phyloP scores from a whole-genome alignment of 2,329 filamentous ascomycete species.

The Dactylella cylindrospora region DNA sequence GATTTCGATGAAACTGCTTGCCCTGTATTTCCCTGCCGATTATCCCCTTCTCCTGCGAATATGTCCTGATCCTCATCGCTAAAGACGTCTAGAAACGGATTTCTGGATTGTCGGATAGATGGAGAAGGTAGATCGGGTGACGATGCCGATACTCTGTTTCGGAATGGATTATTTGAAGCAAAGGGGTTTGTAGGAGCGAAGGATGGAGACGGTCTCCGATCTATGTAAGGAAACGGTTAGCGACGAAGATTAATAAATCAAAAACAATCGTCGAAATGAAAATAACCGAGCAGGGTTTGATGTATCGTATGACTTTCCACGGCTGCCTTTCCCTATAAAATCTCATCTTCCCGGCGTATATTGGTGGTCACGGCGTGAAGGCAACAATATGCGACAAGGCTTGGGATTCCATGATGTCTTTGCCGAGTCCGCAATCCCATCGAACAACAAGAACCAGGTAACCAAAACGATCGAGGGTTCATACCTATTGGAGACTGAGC shows the following conservation, averaged over 20 bases:
- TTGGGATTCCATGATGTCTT: too few species aligned
- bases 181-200: conserved; percentile 47
- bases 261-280: too few species aligned
- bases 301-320: too few species aligned
- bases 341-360: too few species aligned
- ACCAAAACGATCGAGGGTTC: not conserved
- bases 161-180: conserved; percentile 50
- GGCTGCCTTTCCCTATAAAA: too few species aligned
- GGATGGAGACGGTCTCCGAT: conserved; percentile 47
- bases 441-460: not conserved
- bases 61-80: conserved; percentile 48
- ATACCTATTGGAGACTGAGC: conserved; percentile 43
- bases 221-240: conserved; percentile 44
- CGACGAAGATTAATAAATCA: too few species aligned
- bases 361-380: too few species aligned
- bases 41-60: conserved; percentile 34
- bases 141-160: conserved; percentile 47
- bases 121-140: conserved; percentile 47
- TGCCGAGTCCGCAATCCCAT: too few species aligned
- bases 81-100: conserved; percentile 50
- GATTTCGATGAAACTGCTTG: conserved; percentile 20
- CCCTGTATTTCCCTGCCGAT: conserved; percentile 7
- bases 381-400: too few species aligned
- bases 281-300: too few species aligned
- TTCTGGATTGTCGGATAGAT: conserved; percentile 48